These are phyloP conservation scores for Candida takata DNA, from an alignment of 805 yeast genomes.

Conservation along the genomic window DNA sequence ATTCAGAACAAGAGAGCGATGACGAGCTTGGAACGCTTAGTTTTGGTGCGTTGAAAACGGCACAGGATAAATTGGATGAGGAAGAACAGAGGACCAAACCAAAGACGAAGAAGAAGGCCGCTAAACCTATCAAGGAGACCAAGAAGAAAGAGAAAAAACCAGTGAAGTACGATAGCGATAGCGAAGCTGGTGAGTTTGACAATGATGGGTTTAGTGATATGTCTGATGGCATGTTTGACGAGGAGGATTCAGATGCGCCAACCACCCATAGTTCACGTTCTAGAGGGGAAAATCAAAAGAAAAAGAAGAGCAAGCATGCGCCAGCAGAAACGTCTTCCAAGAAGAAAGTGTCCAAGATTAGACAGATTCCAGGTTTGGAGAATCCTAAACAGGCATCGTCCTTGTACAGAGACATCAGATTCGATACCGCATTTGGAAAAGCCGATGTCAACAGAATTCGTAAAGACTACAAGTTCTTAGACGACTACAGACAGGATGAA, in stretches of 20 bases:
- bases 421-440: constrained; percentile 84
- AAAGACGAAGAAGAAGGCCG: background rate
- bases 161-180: constrained; percentile 7
- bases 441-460: constrained; percentile 65
- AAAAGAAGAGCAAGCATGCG: constrained; percentile 64
- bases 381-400: constrained; percentile 27
- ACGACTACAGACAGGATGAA: constrained; percentile 77
- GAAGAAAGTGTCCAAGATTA: constrained; percentile 56
- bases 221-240: constrained; percentile 29
- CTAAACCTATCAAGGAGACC: background rate
- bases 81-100: constrained; percentile 9
- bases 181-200: constrained; percentile 6
- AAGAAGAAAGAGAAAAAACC: constrained; percentile 2
- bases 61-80: constrained; percentile 39
- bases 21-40: constrained; percentile 46
- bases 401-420: constrained; percentile 75
- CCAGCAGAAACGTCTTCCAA: constrained; percentile 78
- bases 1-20: constrained; percentile 22
- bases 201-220: constrained; percentile 24
- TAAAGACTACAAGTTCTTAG: constrained; percentile 76
- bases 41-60: constrained; percentile 56
- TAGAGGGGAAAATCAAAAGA: background rate
- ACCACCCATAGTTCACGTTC: constrained; percentile 1
- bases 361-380: constrained; percentile 69
- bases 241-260: constrained; percentile 18